Percentiles rank a stretch among this genome's conserved stretches.
Evolutionary conservation across 1,139 yeast genomes (phyloP).

Genomic region (Scheffersomyces lignicola): DNA sequence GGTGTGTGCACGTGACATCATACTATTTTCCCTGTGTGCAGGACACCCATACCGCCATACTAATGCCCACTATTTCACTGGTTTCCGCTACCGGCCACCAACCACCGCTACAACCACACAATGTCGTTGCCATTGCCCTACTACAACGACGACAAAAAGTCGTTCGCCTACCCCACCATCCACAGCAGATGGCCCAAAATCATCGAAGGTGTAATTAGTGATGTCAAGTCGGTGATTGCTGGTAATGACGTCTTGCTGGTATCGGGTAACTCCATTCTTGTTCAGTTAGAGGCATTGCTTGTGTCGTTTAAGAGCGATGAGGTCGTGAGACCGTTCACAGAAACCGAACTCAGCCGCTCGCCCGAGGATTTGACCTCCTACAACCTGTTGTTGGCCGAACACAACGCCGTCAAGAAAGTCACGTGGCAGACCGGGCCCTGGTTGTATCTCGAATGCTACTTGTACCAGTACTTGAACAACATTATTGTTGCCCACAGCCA

Average conservation of each 20-base stretch:
- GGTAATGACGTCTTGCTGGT: constrained; percentile 16
- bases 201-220: constrained; percentile 65
- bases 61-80: too few relatives aligned
- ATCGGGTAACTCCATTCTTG: constrained; percentile 31
- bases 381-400: constrained; percentile 44
- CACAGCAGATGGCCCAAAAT: constrained; percentile 87
- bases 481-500: constrained; percentile 33
- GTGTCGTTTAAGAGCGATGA: constrained; percentile 39
- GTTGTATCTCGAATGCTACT: constrained; percentile 82
- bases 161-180: constrained; percentile 83
- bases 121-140: constrained; percentile 45
- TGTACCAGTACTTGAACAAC: constrained; percentile 66
- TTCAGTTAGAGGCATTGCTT: constrained; percentile 41
- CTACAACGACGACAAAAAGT: constrained; percentile 64
- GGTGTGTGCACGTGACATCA: too few relatives aligned
- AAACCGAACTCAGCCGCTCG: constrained; percentile 29
- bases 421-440: constrained; percentile 92
- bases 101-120: too few relatives aligned
- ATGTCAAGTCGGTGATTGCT: constrained; percentile 34
- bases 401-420: constrained; percentile 24
- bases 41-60: too few relatives aligned
- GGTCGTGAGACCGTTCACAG: constrained; percentile 42
- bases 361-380: constrained; percentile 51
- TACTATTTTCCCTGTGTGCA: too few relatives aligned
- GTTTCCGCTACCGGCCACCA: too few relatives aligned